Conservation (phyloP, 441 rosid species). For the Dalechampia spathulata region DNA sequence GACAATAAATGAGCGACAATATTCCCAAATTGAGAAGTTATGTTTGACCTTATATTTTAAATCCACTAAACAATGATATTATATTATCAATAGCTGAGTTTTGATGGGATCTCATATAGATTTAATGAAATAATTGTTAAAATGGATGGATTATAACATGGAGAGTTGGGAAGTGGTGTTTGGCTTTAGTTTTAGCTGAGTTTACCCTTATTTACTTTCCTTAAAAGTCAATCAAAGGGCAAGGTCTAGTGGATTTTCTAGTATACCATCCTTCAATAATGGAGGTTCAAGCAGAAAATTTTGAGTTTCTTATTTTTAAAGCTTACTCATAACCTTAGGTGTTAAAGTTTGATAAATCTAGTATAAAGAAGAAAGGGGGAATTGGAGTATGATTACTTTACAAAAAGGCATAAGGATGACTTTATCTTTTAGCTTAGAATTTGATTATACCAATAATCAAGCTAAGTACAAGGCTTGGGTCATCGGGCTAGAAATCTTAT, state of each 20-base stretch:
- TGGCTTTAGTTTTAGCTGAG: neutral
- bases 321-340: neutral
- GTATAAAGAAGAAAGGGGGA: neutral
- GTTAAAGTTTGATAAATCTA: neutral
- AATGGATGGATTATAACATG: neutral
- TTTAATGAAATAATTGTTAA: neutral
- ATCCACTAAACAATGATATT: neutral
- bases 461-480: neutral
- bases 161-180: neutral
- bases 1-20: neutral
- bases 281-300: no score
- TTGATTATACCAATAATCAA: neutral
- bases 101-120: neutral
- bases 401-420: neutral
- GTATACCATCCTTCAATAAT: neutral
- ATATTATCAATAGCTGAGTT: neutral
- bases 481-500: neutral
- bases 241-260: neutral
- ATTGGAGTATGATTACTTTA: neutral
- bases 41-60: neutral
- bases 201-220: neutral
- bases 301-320: neutral
- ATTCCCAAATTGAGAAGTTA: neutral
- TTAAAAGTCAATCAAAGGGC: neutral
- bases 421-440: no score